phyloP scores from a whole-genome alignment of 2,329 filamentous ascomycete species.

The Clarireedia paspali region DNA sequence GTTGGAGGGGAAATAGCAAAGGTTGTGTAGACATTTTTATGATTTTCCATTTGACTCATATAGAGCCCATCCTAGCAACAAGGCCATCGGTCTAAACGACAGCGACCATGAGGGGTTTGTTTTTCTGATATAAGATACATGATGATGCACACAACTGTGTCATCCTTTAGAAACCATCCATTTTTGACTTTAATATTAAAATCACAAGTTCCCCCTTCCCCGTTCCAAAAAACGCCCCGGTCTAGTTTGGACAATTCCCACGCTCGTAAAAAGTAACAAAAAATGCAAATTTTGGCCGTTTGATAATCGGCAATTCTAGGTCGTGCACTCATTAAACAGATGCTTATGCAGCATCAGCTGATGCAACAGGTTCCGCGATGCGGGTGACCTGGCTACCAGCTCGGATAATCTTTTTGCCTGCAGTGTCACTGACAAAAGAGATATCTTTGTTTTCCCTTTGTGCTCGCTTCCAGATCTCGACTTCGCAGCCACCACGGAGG shows the following conservation, averaged over 20 bases:
- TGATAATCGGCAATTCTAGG: not conserved
- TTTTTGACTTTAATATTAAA: conserved; percentile 2
- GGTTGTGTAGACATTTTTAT: no score
- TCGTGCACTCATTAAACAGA: conserved; percentile 6
- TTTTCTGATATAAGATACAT: not conserved
- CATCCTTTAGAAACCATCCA: not conserved
- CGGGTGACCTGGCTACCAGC: conserved; percentile 82
- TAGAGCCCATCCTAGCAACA: not conserved
- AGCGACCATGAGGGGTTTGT: not conserved
- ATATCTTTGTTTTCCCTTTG: conserved; percentile 80
- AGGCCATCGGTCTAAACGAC: not conserved
- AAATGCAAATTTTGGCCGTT: conserved; percentile 4
- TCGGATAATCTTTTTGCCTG: conserved; percentile 75
- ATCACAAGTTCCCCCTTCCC: not conserved
- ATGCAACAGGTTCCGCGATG: conserved; percentile 69
- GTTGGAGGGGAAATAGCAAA: no score
- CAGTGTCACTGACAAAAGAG: conserved; percentile 70
- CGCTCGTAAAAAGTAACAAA: conserved; percentile 13
- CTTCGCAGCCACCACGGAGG: conserved; percentile 77
- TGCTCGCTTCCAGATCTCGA: conserved; percentile 87
- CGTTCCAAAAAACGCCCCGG: conserved; percentile 11
- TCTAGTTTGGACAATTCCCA: conserved; percentile 9
- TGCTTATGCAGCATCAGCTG: conserved; percentile 69
- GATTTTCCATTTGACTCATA: not conserved
- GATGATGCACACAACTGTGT: not conserved